Percentiles rank a stretch among this genome's conserved stretches.
These are phyloP conservation scores for Microbotryum saponariae DNA, from an alignment of 1,284 basidiomycete genomes.

Conservation along the genomic window DNA sequence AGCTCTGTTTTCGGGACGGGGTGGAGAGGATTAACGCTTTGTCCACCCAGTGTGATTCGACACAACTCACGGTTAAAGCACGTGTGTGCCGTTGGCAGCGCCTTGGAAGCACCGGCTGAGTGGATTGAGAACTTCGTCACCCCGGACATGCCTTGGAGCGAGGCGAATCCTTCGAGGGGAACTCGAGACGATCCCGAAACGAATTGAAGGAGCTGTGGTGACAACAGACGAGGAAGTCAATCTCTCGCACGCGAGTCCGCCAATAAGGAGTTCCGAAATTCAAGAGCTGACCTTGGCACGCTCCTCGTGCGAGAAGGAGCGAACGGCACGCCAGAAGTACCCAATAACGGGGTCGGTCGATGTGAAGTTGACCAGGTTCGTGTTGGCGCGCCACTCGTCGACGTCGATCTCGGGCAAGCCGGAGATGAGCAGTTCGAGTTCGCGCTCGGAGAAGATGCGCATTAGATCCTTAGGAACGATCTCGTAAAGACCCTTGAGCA, in stretches of 20 bases:
- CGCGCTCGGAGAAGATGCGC: constrained; percentile 84
- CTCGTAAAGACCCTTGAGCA: constrained; percentile 90
- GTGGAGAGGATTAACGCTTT: neutral
- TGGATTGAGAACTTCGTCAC: constrained; percentile 91
- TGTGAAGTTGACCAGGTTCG: constrained; percentile 43
- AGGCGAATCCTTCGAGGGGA: constrained; percentile 47
- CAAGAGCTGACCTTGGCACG: constrained; percentile 57
- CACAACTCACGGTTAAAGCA: constrained; percentile 46
- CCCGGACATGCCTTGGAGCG: constrained; percentile 34
- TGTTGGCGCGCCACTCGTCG: constrained; percentile 94
- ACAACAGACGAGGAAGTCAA: neutral
- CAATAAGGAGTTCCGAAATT: constrained; percentile 48
- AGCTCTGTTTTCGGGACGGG: constrained; percentile 45
- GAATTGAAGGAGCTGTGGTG: constrained; percentile 58
- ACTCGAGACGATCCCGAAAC: constrained; percentile 87
- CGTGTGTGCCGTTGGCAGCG: constrained; percentile 49
- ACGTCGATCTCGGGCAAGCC: constrained; percentile 93
- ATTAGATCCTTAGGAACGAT: constrained; percentile 81
- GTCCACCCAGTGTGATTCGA: too few relatives aligned
- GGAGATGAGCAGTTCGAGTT: constrained; percentile 62
- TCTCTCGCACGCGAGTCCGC: neutral
- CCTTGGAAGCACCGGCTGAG: constrained; percentile 67
- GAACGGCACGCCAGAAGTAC: constrained; percentile 99
- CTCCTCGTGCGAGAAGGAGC: constrained; percentile 95
- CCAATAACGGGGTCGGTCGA: constrained; percentile 80